Evolutionary conservation across 257 asterid species (phyloP), one percentile per base, ranked within the genome.

Genomic region (Mentha longifolia): DNA sequence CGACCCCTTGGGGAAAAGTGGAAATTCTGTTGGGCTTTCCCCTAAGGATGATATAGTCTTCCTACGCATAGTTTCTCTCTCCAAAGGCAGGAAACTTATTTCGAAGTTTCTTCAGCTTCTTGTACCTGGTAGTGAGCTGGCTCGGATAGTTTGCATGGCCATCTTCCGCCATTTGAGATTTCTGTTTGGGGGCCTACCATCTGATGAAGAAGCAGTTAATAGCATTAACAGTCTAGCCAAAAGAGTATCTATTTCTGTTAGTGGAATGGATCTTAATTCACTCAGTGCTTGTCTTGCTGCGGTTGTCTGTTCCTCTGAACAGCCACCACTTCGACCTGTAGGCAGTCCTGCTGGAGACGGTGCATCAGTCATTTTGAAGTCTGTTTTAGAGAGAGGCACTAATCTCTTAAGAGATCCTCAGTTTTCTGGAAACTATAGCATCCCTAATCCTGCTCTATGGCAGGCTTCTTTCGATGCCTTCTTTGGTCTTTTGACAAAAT

Each of bases 231-330:
- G 67, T 46, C 87, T 92, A 63, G 96, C 98, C 46, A 80, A 77
- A 71, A 67, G 85, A 3, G 95, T 90, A 30, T 83, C 87, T 37
- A 31, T 70, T 4, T 85, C 92, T 75, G 85, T 86, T 45, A 51
- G 79, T 59, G 85, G 95, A 35, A 92, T 92, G 98, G 97, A 90
- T 73, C 92, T 92, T 67, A 92, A 92, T 77, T 83, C 96, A 14
- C 85, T 92, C 13, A 88, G 96, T 83, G 98, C 97, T 56, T 92
- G 98, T 81, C 89, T 92, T 68, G 98, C 97, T 70, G 97, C 98
- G 28, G 91, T 92, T 2, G 98, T 90, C 66, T 90, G 97, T 76
- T 92, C 98, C 54, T 76, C 89, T 1, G 97, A 92, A 73, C 97
- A 88, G 79, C 98, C 98, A 4, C 98, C 98, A 52, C 95, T 92